A percentile compares a stretch with the other conserved stretches of the same genome.
Conservation (phyloP, 345 rosid species). For the Laguncularia racemosa region DNA sequence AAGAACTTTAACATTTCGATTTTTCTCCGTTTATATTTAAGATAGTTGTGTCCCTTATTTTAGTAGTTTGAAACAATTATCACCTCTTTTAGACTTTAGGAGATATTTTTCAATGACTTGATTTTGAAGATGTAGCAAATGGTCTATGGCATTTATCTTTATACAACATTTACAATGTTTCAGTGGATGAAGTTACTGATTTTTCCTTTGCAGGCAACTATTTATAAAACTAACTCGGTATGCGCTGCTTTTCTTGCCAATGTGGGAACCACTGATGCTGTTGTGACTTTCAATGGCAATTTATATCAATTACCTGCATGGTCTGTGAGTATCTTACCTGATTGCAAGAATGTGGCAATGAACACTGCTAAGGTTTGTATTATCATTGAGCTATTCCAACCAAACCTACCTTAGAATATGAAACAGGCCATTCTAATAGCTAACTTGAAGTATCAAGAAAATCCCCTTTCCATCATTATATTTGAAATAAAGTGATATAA, state of each 20-base stretch:
- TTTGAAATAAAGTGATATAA: not conserved
- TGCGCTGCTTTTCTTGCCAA: constrained; percentile 96
- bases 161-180: not conserved
- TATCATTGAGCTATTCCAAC: not conserved
- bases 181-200: not conserved
- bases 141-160: not conserved
- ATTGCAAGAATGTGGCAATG: constrained; percentile 80
- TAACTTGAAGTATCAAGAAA: no score
- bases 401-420: no score
- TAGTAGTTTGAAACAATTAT: not conserved
- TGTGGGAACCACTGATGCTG: constrained; percentile 46
- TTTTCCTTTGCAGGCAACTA: constrained; percentile 49
- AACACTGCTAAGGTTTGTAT: constrained; percentile 84
- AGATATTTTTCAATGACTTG: not conserved
- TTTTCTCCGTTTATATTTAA: no score
- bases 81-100: not conserved
- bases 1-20: no score
- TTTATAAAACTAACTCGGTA: constrained; percentile 60
- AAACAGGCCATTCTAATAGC: no score
- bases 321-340: constrained; percentile 98
- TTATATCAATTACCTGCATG: constrained; percentile 79
- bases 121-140: not conserved
- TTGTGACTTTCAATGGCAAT: constrained; percentile 59
- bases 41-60: not conserved
- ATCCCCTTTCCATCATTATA: no score